Percentiles rank a stretch among this genome's conserved stretches.
These are phyloP conservation scores for Celoporthe dispersa DNA, from an alignment of 2,329 filamentous ascomycete genomes.

Conservation along the genomic window DNA sequence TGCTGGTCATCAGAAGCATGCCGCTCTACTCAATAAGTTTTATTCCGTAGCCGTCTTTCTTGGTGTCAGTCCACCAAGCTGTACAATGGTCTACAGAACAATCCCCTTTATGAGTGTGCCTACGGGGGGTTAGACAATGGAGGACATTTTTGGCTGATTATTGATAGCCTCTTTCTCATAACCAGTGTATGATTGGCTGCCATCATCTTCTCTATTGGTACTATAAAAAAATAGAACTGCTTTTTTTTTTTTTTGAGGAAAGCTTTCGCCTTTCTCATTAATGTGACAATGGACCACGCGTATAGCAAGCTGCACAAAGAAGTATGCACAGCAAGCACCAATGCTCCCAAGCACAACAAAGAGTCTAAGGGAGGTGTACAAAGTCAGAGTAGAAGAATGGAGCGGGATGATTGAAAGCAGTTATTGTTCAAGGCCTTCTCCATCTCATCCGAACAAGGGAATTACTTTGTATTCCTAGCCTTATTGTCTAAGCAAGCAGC, in stretches of 20 bases:
- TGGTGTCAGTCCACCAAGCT: no score
- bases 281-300: no score
- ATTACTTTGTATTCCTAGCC: background rate
- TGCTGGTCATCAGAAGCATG: no score
- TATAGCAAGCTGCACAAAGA: background rate
- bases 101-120: background rate
- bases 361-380: background rate
- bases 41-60: no score
- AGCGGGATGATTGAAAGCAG: background rate
- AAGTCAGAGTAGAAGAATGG: background rate
- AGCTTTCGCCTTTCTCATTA: no score
- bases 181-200: background rate
- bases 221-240: background rate
- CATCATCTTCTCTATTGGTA: no score
- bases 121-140: background rate
- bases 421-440: background rate
- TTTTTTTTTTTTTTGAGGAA: no score
- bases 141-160: background rate
- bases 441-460: background rate
- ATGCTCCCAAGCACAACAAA: background rate
- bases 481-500: background rate
- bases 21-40: no score
- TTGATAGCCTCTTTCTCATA: background rate
- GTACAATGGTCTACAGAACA: background rate
- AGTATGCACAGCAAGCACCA: background rate